Evolutionary conservation across 768 basidiomycete species (phyloP).

Genomic region (Boletus subparvulus): DNA sequence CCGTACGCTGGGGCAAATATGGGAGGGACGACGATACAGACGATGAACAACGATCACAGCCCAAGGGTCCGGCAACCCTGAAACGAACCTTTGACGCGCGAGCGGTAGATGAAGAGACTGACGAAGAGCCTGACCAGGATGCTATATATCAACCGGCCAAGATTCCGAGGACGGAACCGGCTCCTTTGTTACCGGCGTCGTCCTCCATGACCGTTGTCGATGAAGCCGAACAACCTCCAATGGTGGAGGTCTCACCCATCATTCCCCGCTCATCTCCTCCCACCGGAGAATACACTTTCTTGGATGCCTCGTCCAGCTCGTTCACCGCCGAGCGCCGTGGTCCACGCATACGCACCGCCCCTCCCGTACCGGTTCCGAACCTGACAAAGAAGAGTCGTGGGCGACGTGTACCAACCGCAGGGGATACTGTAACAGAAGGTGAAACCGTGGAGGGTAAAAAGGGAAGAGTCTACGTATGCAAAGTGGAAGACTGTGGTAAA

Average conservation of each 20-base stretch:
- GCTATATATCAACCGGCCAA: constrained; percentile 21
- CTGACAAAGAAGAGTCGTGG: constrained; percentile 80
- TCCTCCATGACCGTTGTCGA: constrained; percentile 33
- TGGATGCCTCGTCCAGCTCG: constrained; percentile 37
- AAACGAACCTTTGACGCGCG: constrained; percentile 36
- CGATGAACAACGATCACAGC: constrained; percentile 16
- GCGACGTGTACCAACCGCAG: constrained; percentile 65
- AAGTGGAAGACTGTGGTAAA: constrained; percentile 68
- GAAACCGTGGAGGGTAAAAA: constrained; percentile 33
- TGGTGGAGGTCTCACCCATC: constrained; percentile 5
- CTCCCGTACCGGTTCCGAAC: constrained; percentile 73
- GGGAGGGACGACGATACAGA: constrained; percentile 32
- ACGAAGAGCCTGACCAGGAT: constrained; percentile 30
- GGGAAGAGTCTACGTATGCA: constrained; percentile 53
- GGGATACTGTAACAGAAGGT: constrained; percentile 21
- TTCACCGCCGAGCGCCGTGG: constrained; percentile 42
- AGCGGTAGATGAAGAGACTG: constrained; percentile 36
- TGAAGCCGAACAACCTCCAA: constrained; percentile 14
- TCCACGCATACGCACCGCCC: constrained; percentile 51
- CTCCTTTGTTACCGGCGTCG: constrained; percentile 24
- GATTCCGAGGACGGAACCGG: constrained; percentile 29
- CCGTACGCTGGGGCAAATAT: constrained; percentile 36
- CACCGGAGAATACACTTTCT: constrained; percentile 35
- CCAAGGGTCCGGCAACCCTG: constrained; percentile 22
- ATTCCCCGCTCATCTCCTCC: constrained; percentile 26